These are phyloP conservation scores for Datisca glomerata DNA, from an alignment of 306 rosid genomes.

Conservation along the genomic window DNA sequence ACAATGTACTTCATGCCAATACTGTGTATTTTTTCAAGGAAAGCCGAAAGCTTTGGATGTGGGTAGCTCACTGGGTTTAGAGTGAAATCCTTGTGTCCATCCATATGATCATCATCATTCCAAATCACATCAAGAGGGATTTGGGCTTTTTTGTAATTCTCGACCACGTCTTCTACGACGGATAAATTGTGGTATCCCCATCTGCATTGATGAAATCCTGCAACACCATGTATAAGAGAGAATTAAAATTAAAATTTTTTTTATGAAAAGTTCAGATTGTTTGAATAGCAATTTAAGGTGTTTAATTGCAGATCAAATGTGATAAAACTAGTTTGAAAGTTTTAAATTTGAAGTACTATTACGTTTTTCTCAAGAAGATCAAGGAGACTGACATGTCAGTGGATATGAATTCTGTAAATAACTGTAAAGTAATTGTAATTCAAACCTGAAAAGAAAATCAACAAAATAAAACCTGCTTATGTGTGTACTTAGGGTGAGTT, in stretches of 20 bases:
- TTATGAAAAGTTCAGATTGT: too few relatives aligned
- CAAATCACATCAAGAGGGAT: constrained; percentile 95
- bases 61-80: constrained; percentile 58
- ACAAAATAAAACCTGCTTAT: too few relatives aligned
- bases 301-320: background rate
- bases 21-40: constrained; percentile 68
- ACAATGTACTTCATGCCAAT: constrained; percentile 89
- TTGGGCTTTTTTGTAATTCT: constrained; percentile 64
- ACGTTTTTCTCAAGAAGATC: too few relatives aligned
- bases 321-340: too few relatives aligned
- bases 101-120: constrained; percentile 98
- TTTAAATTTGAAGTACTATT: too few relatives aligned
- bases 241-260: too few relatives aligned
- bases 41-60: constrained; percentile 70
- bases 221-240: constrained; percentile 14
- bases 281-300: background rate
- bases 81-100: constrained; percentile 75
- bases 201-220: constrained; percentile 98
- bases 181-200: constrained; percentile 98
- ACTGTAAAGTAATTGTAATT: too few relatives aligned
- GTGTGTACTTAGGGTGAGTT: too few relatives aligned
- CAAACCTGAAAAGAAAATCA: too few relatives aligned
- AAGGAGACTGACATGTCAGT: too few relatives aligned
- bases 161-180: constrained; percentile 91
- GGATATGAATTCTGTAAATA: too few relatives aligned